Evolutionary conservation across 306 rosid genomes (phyloP), one percentile per base, ranked within the genome.

Genomic region (Cajanus cajan): DNA sequence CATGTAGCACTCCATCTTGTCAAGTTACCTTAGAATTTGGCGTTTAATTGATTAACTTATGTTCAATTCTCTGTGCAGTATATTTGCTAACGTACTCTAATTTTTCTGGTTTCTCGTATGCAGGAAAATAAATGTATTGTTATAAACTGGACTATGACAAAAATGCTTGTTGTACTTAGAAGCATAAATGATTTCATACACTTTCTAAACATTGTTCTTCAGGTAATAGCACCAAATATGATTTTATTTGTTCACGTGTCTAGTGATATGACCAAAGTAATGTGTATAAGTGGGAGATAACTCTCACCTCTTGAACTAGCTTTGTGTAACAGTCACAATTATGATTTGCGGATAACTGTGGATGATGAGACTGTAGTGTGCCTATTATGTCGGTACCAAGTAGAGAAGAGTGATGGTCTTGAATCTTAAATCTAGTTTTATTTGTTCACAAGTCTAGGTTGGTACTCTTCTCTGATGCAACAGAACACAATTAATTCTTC

Each of bases 181-280:
- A 89, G 93, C 88, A 11, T 90, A 62, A 88, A 88, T 33, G 98
- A 94, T 89, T 34, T 89, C 59, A 43, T 94, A 51, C 84, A 86
- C 84, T 65, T 88, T 28, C 73, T 94, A 25, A 85, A 94, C 78
- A 88, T 94, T 55, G 78, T 94, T 85, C 92, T 94, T 57, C 96
- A 92, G 96, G 98, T 93, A 87, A 70, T 28, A 28, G 31, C 3
- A 28, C 31, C 31, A 3, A 28, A 28, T 28, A 28, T 28, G 31
- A 28, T 28, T 28, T 28, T 28, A 3, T 28, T 28, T 28, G 31
- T 28, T 28, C 31, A 28, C 31, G 3, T 3, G 31, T 28, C 31
- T 28, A 28, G 31, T 28, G 31, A 28, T 28, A 28, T 28, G 31
- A 28, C 31, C 3, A 28, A 28, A 28, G 3, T 28, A 28, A 28